Percentiles rank a stretch among this genome's conserved stretches.
Evolutionary conservation across 78 protist species (phyloP).

Genomic region (Salpingoeca rosetta): DNA sequence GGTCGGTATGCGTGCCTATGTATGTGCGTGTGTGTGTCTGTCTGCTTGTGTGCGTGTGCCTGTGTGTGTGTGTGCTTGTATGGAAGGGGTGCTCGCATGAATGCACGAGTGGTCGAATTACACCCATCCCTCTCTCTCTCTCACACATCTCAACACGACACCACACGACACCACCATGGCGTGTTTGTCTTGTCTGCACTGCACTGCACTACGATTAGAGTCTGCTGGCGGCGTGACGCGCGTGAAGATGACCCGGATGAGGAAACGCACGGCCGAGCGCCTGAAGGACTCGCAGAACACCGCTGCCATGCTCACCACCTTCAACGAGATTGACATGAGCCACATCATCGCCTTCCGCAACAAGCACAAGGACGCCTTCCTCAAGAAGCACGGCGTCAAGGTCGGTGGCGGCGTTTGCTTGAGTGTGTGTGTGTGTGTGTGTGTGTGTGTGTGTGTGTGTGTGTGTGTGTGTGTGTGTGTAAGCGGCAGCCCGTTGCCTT

Average conservation of each 20-base stretch:
- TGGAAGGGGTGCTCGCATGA: background rate
- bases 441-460: no score
- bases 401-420: no score
- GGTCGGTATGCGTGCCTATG: background rate
- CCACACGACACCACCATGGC: background rate
- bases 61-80: background rate
- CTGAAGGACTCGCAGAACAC: constrained; percentile 92
- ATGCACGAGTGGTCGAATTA: no score
- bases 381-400: constrained; percentile 90
- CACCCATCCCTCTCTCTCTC: background rate
- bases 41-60: background rate
- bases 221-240: constrained; percentile 11
- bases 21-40: background rate
- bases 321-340: constrained; percentile 93
- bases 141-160: background rate
- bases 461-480: no score
- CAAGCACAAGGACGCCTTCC: constrained; percentile 81
- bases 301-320: constrained; percentile 94
- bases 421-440: no score
- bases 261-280: constrained; percentile 82
- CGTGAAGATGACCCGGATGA: constrained; percentile 83
- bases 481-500: no score
- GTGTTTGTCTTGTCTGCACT: background rate
- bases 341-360: constrained; percentile 70
- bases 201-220: no score